Percentiles rank a stretch among this genome's conserved stretches.
Evolutionary conservation across 2,329 filamentous ascomycete species (phyloP).

Genomic region (Aspergillus brunneoviolaceus): DNA sequence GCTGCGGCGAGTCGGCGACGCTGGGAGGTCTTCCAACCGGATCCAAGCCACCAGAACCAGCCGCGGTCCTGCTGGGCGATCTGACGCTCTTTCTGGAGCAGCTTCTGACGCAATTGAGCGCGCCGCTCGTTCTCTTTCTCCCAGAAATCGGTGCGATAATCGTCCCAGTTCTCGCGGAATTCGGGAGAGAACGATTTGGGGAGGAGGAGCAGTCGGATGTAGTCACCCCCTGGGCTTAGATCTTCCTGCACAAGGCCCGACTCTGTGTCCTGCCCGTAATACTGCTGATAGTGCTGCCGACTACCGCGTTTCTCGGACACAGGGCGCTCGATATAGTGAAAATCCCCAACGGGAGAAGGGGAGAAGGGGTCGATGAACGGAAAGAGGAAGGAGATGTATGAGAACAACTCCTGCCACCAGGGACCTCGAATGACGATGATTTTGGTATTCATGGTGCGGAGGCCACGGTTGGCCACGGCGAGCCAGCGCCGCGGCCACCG

Average conservation of each 20-base stretch:
- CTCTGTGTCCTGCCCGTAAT: conserved; percentile 63
- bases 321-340: conserved; percentile 71
- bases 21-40: conserved; percentile 42
- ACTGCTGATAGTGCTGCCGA: conserved; percentile 36
- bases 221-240: conserved; percentile 82
- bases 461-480: conserved; percentile 79
- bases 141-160: conserved; percentile 94
- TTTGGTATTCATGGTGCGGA: conserved; percentile 93
- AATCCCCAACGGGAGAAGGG: conserved; percentile 63
- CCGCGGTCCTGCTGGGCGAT: conserved; percentile 67
- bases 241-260: conserved; percentile 75
- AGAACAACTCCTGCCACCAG: conserved; percentile 76
- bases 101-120: conserved; percentile 66
- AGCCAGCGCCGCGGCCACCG: conserved; percentile 94
- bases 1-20: conserved; percentile 31
- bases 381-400: conserved; percentile 72
- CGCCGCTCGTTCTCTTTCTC: conserved; percentile 92
- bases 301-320: conserved; percentile 40
- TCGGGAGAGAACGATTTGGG: conserved; percentile 94
- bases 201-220: conserved; percentile 83
- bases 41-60: conserved; percentile 83
- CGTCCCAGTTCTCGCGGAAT: conserved; percentile 95
- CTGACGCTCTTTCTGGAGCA: conserved; percentile 67
- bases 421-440: conserved; percentile 82
- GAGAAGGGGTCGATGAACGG: conserved; percentile 70